phyloP scores from a whole-genome alignment of 1,139 yeast species.

The Petasospora rhodanensis region DNA sequence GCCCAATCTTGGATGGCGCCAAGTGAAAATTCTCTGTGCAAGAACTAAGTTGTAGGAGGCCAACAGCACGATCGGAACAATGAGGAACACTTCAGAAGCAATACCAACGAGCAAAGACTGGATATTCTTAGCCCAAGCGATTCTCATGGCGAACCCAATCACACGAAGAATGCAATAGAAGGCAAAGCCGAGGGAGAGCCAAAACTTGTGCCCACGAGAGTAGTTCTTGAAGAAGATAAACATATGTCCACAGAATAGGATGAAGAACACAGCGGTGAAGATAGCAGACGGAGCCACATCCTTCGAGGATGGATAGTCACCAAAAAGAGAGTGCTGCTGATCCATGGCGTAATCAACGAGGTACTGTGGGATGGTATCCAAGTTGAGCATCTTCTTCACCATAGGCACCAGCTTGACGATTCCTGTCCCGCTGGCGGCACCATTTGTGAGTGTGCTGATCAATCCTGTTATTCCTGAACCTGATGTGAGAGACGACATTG shows the following conservation, averaged over 20 bases:
- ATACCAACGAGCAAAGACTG: constrained; percentile 48
- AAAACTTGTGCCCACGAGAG: constrained; percentile 61
- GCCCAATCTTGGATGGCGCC: constrained; percentile 82
- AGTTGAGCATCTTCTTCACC: constrained; percentile 25
- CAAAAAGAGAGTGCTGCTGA: constrained; percentile 44
- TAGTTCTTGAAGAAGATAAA: constrained; percentile 45
- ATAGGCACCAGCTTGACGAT: constrained; percentile 31
- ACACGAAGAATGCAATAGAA: constrained; percentile 49
- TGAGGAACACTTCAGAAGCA: constrained; percentile 53
- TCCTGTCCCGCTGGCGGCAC: constrained; percentile 53
- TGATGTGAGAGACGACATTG: not conserved
- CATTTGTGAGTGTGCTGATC: constrained; percentile 24
- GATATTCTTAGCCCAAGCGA: constrained; percentile 52
- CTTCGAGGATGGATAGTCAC: constrained; percentile 50
- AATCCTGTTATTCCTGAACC: not conserved
- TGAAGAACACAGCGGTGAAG: constrained; percentile 50
- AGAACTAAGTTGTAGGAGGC: constrained; percentile 59
- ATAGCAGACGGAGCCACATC: constrained; percentile 64
- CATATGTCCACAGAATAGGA: constrained; percentile 45
- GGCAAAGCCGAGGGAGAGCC: constrained; percentile 51
- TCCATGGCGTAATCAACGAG: constrained; percentile 35
- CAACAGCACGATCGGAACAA: constrained; percentile 52
- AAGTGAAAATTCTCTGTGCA: constrained; percentile 74
- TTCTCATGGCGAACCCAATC: constrained; percentile 58
- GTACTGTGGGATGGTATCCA: constrained; percentile 33